Evolutionary conservation across 805 yeast genomes (phyloP), one percentile per base, ranked within the genome.

Genomic region (Jamesozyma spencerorum): DNA sequence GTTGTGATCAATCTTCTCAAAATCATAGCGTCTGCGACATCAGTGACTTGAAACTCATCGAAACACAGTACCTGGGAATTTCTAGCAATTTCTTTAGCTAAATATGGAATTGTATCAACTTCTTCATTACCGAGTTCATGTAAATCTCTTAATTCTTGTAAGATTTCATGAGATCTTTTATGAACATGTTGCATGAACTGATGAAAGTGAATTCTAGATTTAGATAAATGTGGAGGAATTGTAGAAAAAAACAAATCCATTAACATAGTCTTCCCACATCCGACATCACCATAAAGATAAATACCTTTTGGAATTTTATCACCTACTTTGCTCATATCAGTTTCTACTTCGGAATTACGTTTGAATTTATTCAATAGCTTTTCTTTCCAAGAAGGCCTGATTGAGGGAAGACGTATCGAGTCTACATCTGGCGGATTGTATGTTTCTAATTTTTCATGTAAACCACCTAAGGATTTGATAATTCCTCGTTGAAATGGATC

Each of bases 11-110:
- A 65, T 38, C 96, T 70, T 47, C 98, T 75, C 33, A 92, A 69
- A 27, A 92, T 70, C 97, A 92, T 92, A 2, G 98, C 98, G 62
- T 92, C 98, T 0, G 97, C 98, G 24, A 92, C 97, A 60, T 92
- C 98, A 1, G 95, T 86, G 33, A 92, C 98, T 63, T 92, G 97
- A 57, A 92, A 90, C 64, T 92, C 98, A 64, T 92, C 98, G 58
- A 92, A 85, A 61, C 98, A 92, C 44, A 92, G 62, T 1, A 92
- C 77, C 1, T 90, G 81, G 3, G 92, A 72, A 37, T 72, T 68
- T 47, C 73, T 72, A 1, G 97, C 84, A 41, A 92, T 75, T 53
- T 85, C 94, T 45, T 80, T 78, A 0, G 97, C 96, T 28, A 87
- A 64, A 27, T 77, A 60, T 2, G 96, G 96, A 38, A 88, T 80